These are phyloP conservation scores for Kockiozyma suomiensis DNA, from an alignment of 805 yeast genomes.

Conservation along the genomic window DNA sequence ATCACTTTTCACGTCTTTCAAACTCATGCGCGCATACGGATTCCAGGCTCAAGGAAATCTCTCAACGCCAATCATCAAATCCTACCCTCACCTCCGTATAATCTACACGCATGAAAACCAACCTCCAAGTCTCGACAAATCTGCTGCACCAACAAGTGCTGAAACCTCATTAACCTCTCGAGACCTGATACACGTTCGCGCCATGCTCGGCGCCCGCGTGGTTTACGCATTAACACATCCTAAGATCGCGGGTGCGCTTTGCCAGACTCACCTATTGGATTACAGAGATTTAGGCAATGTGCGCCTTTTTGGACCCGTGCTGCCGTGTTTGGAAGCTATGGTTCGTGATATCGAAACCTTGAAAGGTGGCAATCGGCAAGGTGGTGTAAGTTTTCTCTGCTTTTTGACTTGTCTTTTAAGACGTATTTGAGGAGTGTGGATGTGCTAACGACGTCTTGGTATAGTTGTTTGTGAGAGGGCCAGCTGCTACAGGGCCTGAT, in stretches of 20 bases:
- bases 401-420: too few species aligned
- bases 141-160: not conserved
- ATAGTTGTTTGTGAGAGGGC: conserved; percentile 37
- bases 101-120: conserved; percentile 26
- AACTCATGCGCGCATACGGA: conserved; percentile 20
- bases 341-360: conserved; percentile 35
- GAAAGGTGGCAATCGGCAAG: conserved; percentile 35
- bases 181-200: conserved; percentile 38
- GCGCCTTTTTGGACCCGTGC: conserved; percentile 38
- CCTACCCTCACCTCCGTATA: conserved; percentile 11
- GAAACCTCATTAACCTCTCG: conserved; percentile 33
- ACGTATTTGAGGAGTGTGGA: too few species aligned
- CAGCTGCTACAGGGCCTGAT: conserved; percentile 31
- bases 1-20: not conserved
- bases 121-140: conserved; percentile 4
- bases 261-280: conserved; percentile 43
- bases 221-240: conserved; percentile 42
- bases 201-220: conserved; percentile 43
- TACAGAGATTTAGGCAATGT: conserved; percentile 36
- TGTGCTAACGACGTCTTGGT: too few species aligned
- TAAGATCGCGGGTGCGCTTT: conserved; percentile 40
- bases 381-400: conserved; percentile 23
- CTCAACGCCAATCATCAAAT: conserved; percentile 7
- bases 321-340: conserved; percentile 40
- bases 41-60: conserved; percentile 22